These are phyloP conservation scores for Fusarium agapanthi DNA, from an alignment of 2,329 filamentous ascomycete species.

Conservation along the genomic window DNA sequence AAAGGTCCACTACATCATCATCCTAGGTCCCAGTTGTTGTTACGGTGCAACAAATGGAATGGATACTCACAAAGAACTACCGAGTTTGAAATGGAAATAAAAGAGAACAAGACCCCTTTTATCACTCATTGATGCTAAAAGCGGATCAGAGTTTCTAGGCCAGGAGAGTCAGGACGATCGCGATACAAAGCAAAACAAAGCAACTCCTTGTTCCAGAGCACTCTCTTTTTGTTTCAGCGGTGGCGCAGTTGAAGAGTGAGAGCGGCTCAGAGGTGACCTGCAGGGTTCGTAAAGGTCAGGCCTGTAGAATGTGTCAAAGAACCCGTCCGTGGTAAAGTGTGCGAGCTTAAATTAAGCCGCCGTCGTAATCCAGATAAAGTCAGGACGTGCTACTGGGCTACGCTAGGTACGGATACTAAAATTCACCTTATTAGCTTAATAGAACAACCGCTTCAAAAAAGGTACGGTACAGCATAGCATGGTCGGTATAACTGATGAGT, in stretches of 20 bases:
- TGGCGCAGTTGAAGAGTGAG: neutral
- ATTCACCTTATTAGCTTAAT: constrained; percentile 1
- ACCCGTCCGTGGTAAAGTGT: neutral
- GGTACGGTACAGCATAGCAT: neutral
- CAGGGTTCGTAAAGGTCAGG: neutral
- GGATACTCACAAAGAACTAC: constrained; percentile 1
- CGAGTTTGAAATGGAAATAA: neutral
- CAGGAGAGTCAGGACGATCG: constrained; percentile 13
- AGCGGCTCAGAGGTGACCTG: constrained; percentile 4
- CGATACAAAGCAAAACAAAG: neutral
- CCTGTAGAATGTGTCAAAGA: constrained; percentile 3
- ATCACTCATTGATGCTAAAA: constrained; percentile 7
- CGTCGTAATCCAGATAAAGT: neutral
- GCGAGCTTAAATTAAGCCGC: neutral
- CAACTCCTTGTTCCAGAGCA: neutral
- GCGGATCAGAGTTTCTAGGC: constrained; percentile 9
- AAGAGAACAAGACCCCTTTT: constrained; percentile 10
- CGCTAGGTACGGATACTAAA: neutral
- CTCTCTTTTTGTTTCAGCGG: constrained; percentile 21
- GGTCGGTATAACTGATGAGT: neutral
- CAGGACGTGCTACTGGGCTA: neutral
- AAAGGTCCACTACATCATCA: neutral
- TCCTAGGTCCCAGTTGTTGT: neutral
- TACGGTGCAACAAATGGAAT: constrained; percentile 16
- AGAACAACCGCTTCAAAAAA: neutral